Base-by-base conservation (phyloP, 768 basidiomycete species). In the Podaxis carcinomalis region DNA sequence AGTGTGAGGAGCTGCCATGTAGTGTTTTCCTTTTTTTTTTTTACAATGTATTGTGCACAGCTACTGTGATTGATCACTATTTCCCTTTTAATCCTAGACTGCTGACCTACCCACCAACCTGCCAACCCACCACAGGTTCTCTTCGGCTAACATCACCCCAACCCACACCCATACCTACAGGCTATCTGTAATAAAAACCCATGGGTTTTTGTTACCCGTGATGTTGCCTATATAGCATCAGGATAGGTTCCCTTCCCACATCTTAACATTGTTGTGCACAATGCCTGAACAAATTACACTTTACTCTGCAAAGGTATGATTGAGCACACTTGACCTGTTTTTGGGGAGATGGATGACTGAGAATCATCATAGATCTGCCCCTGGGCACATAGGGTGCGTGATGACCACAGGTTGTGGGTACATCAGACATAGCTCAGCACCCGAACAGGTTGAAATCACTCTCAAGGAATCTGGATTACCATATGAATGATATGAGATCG, bases 401-500 rank as follows among this genome's bases (percentile, higher is more conserved):
- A 6, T 32, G 51, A 37, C 1, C 2, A n/a, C 23, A 7, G 21
- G 16, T 53, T 44, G 16, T n/a, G 42, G 19, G 52, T 2, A 5
- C 23, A 19, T 5, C 23, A 28, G 49, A 0, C 49, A 25, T 35
- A 25, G 16, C 19, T 44, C n/a, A 11, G 50, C 47, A 4, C 44
- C 14, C 42, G 42, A 44, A 36, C 64, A 87, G 83, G 78, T 78
- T 16, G 82, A 87, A 62, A 74, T 89, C n/a, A 85, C 86, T 0
- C 78, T 90, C 23, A 75, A 77, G 11, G 87, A 89, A 64, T 78
- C 81, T 1, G 75, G 78, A 4, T 75, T 81, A 3, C 65, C 77
- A 1, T 83, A 74, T 68, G 82, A 75, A 21, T 69, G 77, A 14
- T 86, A 75, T 62, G 80, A 87, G 63, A 81, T 90, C 51, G 84